These are phyloP conservation scores for Stachybotrys chlorohalonatus DNA, from an alignment of 2,329 filamentous ascomycete genomes.

Conservation along the genomic window DNA sequence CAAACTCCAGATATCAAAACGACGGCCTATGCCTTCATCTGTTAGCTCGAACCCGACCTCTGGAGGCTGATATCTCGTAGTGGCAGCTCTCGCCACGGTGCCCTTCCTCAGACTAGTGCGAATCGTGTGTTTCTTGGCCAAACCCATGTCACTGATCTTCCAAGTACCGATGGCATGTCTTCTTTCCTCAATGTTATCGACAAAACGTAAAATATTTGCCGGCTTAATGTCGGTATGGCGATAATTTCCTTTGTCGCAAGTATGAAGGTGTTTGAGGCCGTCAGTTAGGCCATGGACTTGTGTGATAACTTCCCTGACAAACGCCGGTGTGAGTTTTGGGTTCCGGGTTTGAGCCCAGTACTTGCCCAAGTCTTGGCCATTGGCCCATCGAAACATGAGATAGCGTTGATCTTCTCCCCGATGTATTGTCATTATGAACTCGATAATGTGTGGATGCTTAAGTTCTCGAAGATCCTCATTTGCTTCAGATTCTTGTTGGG, in stretches of 20 bases:
- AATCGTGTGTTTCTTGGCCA: not conserved
- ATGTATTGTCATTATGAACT: not conserved
- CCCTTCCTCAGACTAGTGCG: not conserved
- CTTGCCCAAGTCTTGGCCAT: not conserved
- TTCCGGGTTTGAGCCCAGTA: not conserved
- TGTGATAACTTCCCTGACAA: not conserved
- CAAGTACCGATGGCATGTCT: not conserved
- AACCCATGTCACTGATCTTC: not conserved
- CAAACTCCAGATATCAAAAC: conserved; percentile 20
- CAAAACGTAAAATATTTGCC: not conserved
- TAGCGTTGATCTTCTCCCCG: not conserved
- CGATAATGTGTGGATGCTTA: not conserved
- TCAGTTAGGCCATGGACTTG: not conserved
- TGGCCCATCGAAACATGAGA: not conserved
- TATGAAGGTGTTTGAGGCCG: not conserved
- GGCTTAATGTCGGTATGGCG: not conserved
- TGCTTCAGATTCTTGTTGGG: not conserved
- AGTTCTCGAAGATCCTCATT: not conserved
- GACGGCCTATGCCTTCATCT: conserved; percentile 7
- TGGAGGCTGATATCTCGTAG: conserved; percentile 6
- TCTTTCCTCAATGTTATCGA: too few species aligned
- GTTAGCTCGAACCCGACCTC: conserved; percentile 3
- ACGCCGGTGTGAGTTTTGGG: not conserved
- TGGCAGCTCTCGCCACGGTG: not conserved
- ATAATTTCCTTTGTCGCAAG: not conserved